Evolutionary conservation across 306 rosid genomes (phyloP).

Genomic region (Malus domestica): ASM211411v1 NC_041791.1:31027001-31027500

Average conservation of each 20-base stretch:
- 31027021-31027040: too few species aligned
- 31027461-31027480: neutral
- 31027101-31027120: too few species aligned
- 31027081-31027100: too few species aligned
- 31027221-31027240: too few species aligned
- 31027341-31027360: constrained; percentile 20
- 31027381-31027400: constrained; percentile 24
- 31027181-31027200: neutral
- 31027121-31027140: too few species aligned
- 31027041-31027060: too few species aligned
- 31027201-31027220: neutral
- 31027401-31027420: constrained; percentile 16
- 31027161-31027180: neutral
- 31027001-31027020: too few species aligned
- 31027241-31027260: neutral
- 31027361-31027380: constrained; percentile 5
- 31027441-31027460: neutral
- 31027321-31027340: constrained; percentile 13
- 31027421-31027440: neutral
- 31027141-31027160: neutral
- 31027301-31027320: neutral
- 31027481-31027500: neutral
- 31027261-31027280: neutral
- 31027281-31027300: neutral
- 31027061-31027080: too few species aligned